Percentiles rank a stretch among this genome's conserved stretches.
Evolutionary conservation across 202 grass and related monocot species (phyloP).

Genomic region (Digitaria exilis): DNA sequence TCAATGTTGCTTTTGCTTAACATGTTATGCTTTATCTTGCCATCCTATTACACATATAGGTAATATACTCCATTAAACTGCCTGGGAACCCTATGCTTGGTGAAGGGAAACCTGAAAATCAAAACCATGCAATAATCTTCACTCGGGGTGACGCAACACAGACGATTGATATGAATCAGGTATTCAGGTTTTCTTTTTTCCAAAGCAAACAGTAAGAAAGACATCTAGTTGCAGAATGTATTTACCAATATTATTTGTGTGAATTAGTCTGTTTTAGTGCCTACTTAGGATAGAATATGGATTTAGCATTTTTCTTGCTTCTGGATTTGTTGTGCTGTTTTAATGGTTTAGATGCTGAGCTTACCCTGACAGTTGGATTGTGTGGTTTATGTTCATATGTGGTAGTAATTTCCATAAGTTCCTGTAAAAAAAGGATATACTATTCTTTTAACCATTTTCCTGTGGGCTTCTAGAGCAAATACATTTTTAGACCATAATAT

Average conservation of each 20-base stretch:
- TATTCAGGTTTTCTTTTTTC: slow-evolving; percentile 27
- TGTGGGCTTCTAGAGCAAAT: too few species aligned
- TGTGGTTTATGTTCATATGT: not conserved
- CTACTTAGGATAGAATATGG: not conserved
- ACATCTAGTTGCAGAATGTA: too few species aligned
- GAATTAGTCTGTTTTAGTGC: not conserved
- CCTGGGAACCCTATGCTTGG: slow-evolving; percentile 93
- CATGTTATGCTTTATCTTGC: slow-evolving; percentile 31
- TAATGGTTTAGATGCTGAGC: not conserved
- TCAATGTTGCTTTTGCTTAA: slow-evolving; percentile 13
- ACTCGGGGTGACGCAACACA: slow-evolving; percentile 88
- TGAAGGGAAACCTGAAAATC: slow-evolving; percentile 96
- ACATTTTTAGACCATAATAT: too few species aligned
- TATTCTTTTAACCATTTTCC: too few species aligned
- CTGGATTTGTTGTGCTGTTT: not conserved
- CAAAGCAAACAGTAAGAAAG: too few species aligned
- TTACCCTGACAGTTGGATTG: not conserved
- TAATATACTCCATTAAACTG: slow-evolving; percentile 92
- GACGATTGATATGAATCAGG: slow-evolving; percentile 97
- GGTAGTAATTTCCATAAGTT: too few species aligned
- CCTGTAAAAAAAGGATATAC: too few species aligned
- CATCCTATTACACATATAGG: slow-evolving; percentile 48
- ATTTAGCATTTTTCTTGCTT: slow-evolving; percentile 8
- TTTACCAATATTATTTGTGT: not conserved
- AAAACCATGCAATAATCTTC: slow-evolving; percentile 97